Evolutionary conservation across 495 filamentous ascomycete species (phyloP), one percentile per base, ranked within the genome.

Genomic region (Aspergillus affinis): DNA sequence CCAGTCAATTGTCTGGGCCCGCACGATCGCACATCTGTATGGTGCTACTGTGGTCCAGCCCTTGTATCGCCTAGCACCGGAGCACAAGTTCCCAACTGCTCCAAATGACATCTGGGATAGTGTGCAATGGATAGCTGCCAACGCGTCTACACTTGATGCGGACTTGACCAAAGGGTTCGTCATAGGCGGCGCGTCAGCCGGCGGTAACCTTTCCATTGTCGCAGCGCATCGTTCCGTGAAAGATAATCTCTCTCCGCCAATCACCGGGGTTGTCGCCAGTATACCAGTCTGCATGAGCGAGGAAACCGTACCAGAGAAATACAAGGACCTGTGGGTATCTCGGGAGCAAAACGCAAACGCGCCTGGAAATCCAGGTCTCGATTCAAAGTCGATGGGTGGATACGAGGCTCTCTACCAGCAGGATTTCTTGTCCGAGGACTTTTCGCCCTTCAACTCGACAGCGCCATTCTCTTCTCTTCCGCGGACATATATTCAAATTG

Each of bases 71-170:
- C 69, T 80, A 5, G 76, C 77, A 0, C 80, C 81, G 1, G 79
- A 82, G 51, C 55, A 78, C 55, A 66, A 70, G n/a, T 84, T 80
- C 59, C 82, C 82, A 0, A 68, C 71, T 1, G 65, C 74, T 19
- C 59, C 72, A 9, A 57, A 83, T 17, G 82, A 85, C 64, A 69
- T 74, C 48, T 82, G 74, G 71, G 81, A 83, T 66, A 75, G 74
- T 7, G 62, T 82, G 53, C 69, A 75, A 62, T 82, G 82, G 81
- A 71, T 81, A 10, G 72, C 75, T 1, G 48, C 62, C 21, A 74
- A 83, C 51, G 72, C 74, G 13, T 45, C 57, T 0, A 29, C 54
- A 2, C 51, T 66, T 0, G 61, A 53, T 17, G 64, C 54, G 20
- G 59, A 61, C 17, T 30, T 57, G 44, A 58, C 66, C 59, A 54